phyloP scores from a whole-genome alignment of 2,329 filamentous ascomycete species.

The Monosporascus sp. region DNA sequence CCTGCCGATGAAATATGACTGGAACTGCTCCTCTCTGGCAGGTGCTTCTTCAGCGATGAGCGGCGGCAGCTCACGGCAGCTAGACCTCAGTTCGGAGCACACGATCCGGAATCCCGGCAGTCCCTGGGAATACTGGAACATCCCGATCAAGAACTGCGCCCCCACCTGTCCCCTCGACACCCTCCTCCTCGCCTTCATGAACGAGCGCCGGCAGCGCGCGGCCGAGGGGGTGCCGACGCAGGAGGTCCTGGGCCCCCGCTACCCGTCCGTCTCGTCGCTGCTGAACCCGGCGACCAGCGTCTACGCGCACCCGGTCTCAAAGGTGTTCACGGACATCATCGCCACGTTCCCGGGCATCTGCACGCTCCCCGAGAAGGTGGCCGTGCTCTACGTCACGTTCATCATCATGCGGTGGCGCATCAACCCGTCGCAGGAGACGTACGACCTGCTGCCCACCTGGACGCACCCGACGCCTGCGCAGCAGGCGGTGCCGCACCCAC shows the following conservation, averaged over 20 bases:
- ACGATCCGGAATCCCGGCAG: constrained; percentile 1
- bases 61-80: constrained; percentile 4
- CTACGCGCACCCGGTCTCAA: constrained; percentile 71
- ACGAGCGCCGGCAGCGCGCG: constrained; percentile 60
- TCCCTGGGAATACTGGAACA: constrained; percentile 17
- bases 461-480: constrained; percentile 62
- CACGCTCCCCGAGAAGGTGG: constrained; percentile 75
- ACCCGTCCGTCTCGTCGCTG: constrained; percentile 74
- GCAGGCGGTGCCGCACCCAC: constrained; percentile 62
- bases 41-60: constrained; percentile 1
- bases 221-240: constrained; percentile 59
- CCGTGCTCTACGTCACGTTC: constrained; percentile 82
- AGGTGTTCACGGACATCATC: constrained; percentile 80
- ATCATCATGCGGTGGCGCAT: constrained; percentile 82
- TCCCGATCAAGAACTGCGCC: constrained; percentile 52
- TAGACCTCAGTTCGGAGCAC: constrained; percentile 3
- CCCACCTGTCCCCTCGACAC: constrained; percentile 73
- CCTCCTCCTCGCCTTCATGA: constrained; percentile 75
- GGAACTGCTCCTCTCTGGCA: constrained; percentile 27
- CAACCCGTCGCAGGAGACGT: constrained; percentile 72
- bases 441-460: constrained; percentile 71
- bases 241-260: constrained; percentile 68
- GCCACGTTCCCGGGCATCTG: constrained; percentile 76
- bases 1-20: constrained; percentile 47
- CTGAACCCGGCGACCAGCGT: constrained; percentile 62